Evolutionary conservation across 371 early-diverging fungal genomes (phyloP).

Genomic region (Dichotomocladium elegans): DNA sequence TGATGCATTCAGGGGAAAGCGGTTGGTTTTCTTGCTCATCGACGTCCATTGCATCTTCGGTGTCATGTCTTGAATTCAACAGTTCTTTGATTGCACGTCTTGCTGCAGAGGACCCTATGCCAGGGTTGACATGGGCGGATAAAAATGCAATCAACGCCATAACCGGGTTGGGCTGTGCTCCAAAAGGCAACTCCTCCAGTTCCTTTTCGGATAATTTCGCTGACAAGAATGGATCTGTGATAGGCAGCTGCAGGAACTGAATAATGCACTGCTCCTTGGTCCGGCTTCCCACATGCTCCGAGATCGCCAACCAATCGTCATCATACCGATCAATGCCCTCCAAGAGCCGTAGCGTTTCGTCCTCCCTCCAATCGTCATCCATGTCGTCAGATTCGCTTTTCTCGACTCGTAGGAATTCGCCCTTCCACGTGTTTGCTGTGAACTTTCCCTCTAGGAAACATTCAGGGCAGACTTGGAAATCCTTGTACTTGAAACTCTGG

Average conservation of each 20-base stretch:
- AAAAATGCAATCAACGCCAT: conserved; percentile 45
- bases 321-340: conserved; percentile 96
- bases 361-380: conserved; percentile 81
- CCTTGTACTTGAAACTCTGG: conserved; percentile 31
- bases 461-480: conserved; percentile 29
- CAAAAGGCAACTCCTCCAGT: conserved; percentile 36
- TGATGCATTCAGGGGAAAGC: conserved; percentile 36
- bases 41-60: conserved; percentile 16
- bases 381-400: conserved; percentile 9
- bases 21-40: conserved; percentile 11
- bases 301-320: conserved; percentile 95
- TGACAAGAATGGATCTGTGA: conserved; percentile 55
- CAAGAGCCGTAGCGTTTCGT: conserved; percentile 89
- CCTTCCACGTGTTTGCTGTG: conserved; percentile 28
- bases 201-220: conserved; percentile 22
- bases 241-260: conserved; percentile 93
- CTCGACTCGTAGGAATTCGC: conserved; percentile 42
- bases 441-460: conserved; percentile 45
- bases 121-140: conserved; percentile 40
- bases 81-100: conserved; percentile 33
- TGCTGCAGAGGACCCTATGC: conserved; percentile 46
- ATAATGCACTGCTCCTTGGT: conserved; percentile 94
- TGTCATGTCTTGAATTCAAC: background rate
- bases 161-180: conserved; percentile 32
- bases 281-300: conserved; percentile 94